phyloP scores from a whole-genome alignment of 331 rosid species.

The Phaseolus coccineus region DNA sequence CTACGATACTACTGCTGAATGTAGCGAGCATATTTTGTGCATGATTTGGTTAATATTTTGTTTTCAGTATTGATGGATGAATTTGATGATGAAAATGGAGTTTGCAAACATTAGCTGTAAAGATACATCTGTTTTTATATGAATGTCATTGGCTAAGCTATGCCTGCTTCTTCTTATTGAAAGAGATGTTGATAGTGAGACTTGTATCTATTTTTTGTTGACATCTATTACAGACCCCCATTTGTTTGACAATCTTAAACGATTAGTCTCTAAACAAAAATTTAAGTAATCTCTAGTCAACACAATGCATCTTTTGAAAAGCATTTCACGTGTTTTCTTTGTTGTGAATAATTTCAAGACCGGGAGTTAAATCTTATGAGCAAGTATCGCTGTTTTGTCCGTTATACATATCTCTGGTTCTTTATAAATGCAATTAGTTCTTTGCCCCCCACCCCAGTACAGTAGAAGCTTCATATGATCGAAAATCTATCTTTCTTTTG shows the following conservation, averaged over 20 bases:
- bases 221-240: not conserved
- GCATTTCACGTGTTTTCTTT: not conserved
- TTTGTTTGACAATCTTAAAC: not conserved
- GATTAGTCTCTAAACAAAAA: conserved; percentile 7
- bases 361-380: no score
- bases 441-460: not conserved
- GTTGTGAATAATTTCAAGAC: not conserved
- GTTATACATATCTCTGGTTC: conserved; percentile 15
- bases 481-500: conserved; percentile 26
- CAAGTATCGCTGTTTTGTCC: conserved; percentile 9
- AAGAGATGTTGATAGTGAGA: not conserved
- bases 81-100: not conserved
- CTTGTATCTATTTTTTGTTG: not conserved
- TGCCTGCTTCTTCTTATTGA: conserved; percentile 8
- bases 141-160: conserved; percentile 16
- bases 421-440: not conserved
- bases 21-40: not conserved
- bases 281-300: not conserved
- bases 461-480: conserved; percentile 20
- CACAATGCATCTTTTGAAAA: not conserved
- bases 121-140: conserved; percentile 1
- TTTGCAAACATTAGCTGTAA: conserved; percentile 7
- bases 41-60: not conserved
- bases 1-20: not conserved
- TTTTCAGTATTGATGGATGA: not conserved